Conservation (phyloP, 164 flowering plant species). For the Chimonanthus salicifolius region DNA sequence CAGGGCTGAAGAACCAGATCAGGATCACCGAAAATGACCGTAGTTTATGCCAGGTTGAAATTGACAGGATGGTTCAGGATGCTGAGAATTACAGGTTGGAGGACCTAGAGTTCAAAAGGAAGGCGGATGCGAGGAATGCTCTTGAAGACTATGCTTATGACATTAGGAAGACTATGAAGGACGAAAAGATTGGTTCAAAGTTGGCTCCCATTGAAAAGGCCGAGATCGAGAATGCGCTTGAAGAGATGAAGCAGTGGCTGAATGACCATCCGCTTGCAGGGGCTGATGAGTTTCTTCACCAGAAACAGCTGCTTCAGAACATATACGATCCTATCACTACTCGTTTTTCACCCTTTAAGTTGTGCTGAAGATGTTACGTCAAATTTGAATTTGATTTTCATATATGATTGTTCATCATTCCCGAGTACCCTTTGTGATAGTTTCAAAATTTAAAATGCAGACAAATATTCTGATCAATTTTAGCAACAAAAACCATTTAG, state of each 20-base stretch:
- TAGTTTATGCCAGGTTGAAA: conserved; percentile 49
- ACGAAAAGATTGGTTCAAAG: conserved; percentile 40
- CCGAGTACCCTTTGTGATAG: too few species aligned
- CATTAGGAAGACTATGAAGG: conserved; percentile 51
- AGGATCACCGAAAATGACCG: conserved; percentile 57
- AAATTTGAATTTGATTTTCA: too few species aligned
- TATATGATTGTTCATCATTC: too few species aligned
- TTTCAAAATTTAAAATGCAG: too few species aligned
- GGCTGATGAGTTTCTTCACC: conserved; percentile 43
- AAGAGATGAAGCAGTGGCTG: conserved; percentile 45
- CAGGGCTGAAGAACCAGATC: conserved; percentile 56
- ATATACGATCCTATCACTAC: conserved; percentile 20
- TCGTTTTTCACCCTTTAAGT: too few species aligned
- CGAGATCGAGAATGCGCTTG: conserved; percentile 51
- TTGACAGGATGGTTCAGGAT: conserved; percentile 55
- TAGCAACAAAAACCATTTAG: too few species aligned
- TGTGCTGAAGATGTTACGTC: too few species aligned
- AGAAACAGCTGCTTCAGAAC: conserved; percentile 6
- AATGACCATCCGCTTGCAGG: conserved; percentile 45
- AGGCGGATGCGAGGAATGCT: conserved; percentile 48
- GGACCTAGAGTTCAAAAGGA: conserved; percentile 56
- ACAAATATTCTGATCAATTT: too few species aligned
- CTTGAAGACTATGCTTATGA: conserved; percentile 50
- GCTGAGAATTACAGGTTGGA: conserved; percentile 56
- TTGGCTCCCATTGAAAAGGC: conserved; percentile 28